phyloP scores from a whole-genome alignment of 345 rosid genomes.

The Microthlaspi erraticum region DNA sequence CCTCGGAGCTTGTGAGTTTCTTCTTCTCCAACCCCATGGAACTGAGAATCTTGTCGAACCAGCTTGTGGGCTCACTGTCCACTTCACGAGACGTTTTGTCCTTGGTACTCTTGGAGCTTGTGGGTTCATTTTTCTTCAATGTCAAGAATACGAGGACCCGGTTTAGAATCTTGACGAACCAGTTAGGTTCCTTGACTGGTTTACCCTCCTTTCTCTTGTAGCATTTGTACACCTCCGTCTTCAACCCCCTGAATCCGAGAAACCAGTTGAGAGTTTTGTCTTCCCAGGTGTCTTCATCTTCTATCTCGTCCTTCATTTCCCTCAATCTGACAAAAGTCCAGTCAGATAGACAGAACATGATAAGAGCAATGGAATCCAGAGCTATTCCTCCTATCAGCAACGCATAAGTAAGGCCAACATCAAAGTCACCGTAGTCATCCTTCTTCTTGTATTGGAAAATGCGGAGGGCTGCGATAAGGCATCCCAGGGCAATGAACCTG shows the following conservation, averaged over 20 bases:
- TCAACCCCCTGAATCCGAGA: slow-evolving; percentile 31
- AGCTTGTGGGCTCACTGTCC: too few species aligned
- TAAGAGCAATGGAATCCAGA: slow-evolving; percentile 46
- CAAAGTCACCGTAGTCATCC: background rate
- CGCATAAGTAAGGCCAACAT: slow-evolving; percentile 45
- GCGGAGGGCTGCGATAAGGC: slow-evolving; percentile 28
- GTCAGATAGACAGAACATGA: slow-evolving; percentile 62
- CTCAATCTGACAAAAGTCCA: slow-evolving; percentile 52
- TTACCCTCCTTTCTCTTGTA: background rate
- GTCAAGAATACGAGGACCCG: too few species aligned
- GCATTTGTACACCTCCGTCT: background rate
- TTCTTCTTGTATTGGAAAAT: slow-evolving; percentile 24
- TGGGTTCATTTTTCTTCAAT: too few species aligned
- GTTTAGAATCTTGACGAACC: background rate
- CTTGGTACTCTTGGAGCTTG: background rate
- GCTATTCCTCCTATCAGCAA: slow-evolving; percentile 46
- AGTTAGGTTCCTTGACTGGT: background rate
- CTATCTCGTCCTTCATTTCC: slow-evolving; percentile 32
- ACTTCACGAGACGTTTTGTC: background rate
- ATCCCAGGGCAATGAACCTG: slow-evolving; percentile 28
- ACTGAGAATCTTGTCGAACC: too few species aligned
- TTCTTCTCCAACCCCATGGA: too few species aligned
- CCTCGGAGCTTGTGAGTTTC: too few species aligned
- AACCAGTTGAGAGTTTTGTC: slow-evolving; percentile 34
- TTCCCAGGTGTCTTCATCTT: background rate